A percentile compares a stretch with the other conserved stretches of the same genome.
These are phyloP conservation scores for Fusarium virguliforme DNA, from an alignment of 2,329 filamentous ascomycete genomes.

Conservation along the genomic window DNA sequence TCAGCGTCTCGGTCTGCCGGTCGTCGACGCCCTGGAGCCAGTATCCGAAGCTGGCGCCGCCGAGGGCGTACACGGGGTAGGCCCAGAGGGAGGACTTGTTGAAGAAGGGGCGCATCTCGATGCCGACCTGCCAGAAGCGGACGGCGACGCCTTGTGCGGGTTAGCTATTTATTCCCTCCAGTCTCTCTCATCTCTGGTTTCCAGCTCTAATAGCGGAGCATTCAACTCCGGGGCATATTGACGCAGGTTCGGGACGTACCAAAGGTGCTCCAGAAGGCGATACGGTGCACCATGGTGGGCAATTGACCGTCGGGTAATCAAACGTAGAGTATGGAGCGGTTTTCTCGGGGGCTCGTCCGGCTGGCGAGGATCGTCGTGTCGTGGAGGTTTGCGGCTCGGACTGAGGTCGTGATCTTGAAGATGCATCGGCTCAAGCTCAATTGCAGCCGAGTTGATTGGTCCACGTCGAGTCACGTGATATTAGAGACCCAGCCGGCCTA, in stretches of 20 bases:
- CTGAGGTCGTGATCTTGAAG: slow-evolving; percentile 51
- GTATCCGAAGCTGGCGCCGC: slow-evolving; percentile 95
- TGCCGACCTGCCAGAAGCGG: slow-evolving; percentile 96
- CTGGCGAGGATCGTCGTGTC: slow-evolving; percentile 39
- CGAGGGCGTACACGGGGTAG: slow-evolving; percentile 89
- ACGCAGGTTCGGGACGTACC: slow-evolving; percentile 68
- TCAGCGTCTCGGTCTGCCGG: slow-evolving; percentile 82
- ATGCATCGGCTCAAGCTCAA: slow-evolving; percentile 50
- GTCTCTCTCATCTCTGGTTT: not conserved
- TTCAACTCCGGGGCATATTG: slow-evolving; percentile 31
- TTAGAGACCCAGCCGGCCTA: not conserved
- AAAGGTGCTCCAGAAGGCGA: slow-evolving; percentile 92
- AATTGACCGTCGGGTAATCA: slow-evolving; percentile 48
- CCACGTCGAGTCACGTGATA: slow-evolving; percentile 44
- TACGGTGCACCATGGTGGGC: slow-evolving; percentile 72
- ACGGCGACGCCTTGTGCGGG: slow-evolving; percentile 82
- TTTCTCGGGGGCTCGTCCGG: slow-evolving; percentile 41
- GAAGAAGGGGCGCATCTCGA: slow-evolving; percentile 98
- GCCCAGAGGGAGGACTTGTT: slow-evolving; percentile 87
- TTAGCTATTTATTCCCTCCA: slow-evolving; percentile 24
- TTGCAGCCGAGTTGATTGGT: slow-evolving; percentile 50
- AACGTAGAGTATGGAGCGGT: slow-evolving; percentile 25
- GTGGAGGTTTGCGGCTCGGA: slow-evolving; percentile 40
- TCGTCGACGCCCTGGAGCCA: slow-evolving; percentile 94
- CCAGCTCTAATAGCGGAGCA: not conserved